A percentile compares a stretch with the other conserved stretches of the same genome.
Conservation (phyloP, 129 eudicot genomes). For the Arctium minus region DNA sequence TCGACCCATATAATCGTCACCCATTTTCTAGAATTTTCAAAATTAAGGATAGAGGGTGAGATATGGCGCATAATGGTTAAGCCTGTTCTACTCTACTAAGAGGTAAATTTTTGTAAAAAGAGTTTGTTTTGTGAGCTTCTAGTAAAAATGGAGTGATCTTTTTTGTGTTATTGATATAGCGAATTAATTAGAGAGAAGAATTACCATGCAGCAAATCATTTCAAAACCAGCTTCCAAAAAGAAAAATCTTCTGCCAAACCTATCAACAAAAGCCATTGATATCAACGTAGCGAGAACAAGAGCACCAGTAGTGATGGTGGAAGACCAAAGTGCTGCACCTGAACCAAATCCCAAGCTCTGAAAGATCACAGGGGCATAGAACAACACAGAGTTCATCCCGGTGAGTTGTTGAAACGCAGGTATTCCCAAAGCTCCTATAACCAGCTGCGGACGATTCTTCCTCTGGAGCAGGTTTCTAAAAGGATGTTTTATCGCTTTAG, state of each 20-base stretch:
- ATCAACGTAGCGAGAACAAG: conserved; percentile 76
- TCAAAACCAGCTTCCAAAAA: conserved; percentile 85
- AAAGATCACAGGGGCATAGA: conserved; percentile 91
- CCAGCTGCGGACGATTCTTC: conserved; percentile 72
- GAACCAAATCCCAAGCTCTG: conserved; percentile 85
- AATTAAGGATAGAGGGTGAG: too few relatives aligned
- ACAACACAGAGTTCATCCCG: conserved; percentile 81
- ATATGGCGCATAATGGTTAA: too few relatives aligned
- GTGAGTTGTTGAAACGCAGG: conserved; percentile 95
- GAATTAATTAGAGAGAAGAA: neutral
- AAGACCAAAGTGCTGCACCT: conserved; percentile 62
- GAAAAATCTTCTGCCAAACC: conserved; percentile 75
- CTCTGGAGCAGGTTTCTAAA: conserved; percentile 69
- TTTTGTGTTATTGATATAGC: neutral
- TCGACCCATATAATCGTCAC: too few relatives aligned
- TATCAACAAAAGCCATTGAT: conserved; percentile 84
- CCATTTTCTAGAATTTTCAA: too few relatives aligned
- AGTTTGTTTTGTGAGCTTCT: too few relatives aligned
- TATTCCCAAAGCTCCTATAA: conserved; percentile 71
- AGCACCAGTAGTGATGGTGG: conserved; percentile 71
- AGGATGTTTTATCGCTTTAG: conserved; percentile 74
- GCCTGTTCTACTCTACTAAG: neutral
- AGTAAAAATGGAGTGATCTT: neutral
- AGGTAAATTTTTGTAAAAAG: neutral
- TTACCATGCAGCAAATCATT: conserved; percentile 75